Percentiles rank a stretch among this genome's conserved stretches.
Conservation (phyloP, 768 basidiomycete species). For the Boletus tomentosulus region DNA sequence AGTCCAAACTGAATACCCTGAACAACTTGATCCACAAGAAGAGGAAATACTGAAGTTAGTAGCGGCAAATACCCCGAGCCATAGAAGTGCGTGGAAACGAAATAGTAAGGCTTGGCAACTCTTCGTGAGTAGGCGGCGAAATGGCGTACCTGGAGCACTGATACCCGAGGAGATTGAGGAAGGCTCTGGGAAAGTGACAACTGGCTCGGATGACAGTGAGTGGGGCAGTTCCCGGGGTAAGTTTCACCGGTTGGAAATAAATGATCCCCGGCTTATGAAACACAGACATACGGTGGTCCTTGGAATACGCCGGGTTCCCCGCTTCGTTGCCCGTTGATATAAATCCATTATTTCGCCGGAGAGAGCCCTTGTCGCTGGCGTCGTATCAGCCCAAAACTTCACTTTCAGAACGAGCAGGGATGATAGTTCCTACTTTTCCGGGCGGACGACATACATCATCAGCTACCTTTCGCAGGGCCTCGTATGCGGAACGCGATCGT, state of each 20-base stretch:
- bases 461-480: conserved; percentile 51
- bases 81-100: conserved; percentile 65
- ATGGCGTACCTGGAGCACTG: conserved; percentile 25
- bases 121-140: conserved; percentile 42
- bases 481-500: conserved; percentile 68
- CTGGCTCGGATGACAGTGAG: conserved; percentile 21
- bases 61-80: conserved; percentile 67
- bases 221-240: conserved; percentile 27
- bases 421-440: conserved; percentile 28
- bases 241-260: conserved; percentile 2
- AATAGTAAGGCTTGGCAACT: conserved; percentile 61
- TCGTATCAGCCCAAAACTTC: conserved; percentile 55
- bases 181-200: conserved; percentile 9
- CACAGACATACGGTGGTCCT: conserved; percentile 24
- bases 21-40: conserved; percentile 39
- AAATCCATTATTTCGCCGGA: conserved; percentile 31
- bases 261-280: conserved; percentile 7
- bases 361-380: conserved; percentile 44
- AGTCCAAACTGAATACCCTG: conserved; percentile 17
- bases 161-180: conserved; percentile 38
- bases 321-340: conserved; percentile 66
- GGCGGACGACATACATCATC: conserved; percentile 34
- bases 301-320: conserved; percentile 37
- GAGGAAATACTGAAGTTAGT: conserved; percentile 56
- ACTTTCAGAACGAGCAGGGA: conserved; percentile 36